Conservation (phyloP, 2,329 filamentous ascomycete species). For the Biscogniauxia sp. region DNA sequence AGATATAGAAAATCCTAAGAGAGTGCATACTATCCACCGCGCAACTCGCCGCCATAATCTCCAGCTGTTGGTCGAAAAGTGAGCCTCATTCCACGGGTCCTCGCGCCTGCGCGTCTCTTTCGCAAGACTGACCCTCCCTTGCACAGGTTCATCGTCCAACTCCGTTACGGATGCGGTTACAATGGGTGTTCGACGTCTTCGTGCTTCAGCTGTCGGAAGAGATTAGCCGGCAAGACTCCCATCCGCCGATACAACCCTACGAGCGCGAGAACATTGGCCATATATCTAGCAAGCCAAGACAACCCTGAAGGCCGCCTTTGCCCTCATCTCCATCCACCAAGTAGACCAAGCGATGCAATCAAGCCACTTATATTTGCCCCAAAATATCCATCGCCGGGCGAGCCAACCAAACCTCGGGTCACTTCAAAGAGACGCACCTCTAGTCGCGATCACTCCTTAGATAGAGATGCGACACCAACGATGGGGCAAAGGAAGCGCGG, state of each 20-base stretch:
- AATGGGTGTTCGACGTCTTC: constrained; percentile 69
- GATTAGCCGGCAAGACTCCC: constrained; percentile 63
- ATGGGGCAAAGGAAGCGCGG: background rate
- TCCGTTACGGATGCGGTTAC: constrained; percentile 76
- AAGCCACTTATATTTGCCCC: constrained; percentile 47
- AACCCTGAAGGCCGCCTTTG: constrained; percentile 72
- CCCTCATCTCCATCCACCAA: constrained; percentile 43
- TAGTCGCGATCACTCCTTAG: background rate
- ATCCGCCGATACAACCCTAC: constrained; percentile 76
- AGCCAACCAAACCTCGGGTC: constrained; percentile 16
- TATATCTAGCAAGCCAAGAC: constrained; percentile 77
- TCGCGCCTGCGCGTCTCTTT: background rate
- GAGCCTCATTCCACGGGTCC: constrained; percentile 27
- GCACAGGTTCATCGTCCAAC: constrained; percentile 72
- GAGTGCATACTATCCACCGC: constrained; percentile 59
- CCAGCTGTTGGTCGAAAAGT: constrained; percentile 68
- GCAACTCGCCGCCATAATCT: constrained; percentile 62
- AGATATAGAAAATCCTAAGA: constrained; percentile 59
- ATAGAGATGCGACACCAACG: constrained; percentile 1
- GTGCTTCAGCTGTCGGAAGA: constrained; percentile 75
- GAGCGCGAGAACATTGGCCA: constrained; percentile 77
- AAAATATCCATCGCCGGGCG: constrained; percentile 28
- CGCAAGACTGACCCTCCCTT: constrained; percentile 17
- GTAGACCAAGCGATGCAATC: constrained; percentile 43
- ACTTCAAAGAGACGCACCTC: constrained; percentile 6